Evolutionary conservation across 2,329 filamentous ascomycete genomes (phyloP).

Genomic region (Penicillium sp.): DNA sequence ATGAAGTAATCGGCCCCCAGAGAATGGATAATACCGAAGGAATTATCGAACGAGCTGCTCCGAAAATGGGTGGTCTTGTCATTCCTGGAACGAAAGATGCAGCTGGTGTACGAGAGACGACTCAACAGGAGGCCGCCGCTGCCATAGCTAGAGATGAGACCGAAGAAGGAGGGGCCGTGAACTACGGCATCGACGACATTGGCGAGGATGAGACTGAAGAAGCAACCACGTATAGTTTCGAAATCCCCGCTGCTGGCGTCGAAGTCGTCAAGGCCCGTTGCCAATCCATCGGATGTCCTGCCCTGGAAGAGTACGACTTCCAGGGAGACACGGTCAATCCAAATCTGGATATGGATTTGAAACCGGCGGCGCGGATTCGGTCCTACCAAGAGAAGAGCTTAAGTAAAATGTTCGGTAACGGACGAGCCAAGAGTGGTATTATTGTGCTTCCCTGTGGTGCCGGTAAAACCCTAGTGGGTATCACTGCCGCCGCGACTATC

Average conservation of each 20-base stretch:
- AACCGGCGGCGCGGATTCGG: conserved; percentile 42
- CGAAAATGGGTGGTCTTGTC: conserved; percentile 80
- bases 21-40: conserved; percentile 70
- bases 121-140: conserved; percentile 35
- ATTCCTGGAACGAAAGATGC: conserved; percentile 95
- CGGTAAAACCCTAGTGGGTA: conserved; percentile 96
- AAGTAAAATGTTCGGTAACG: conserved; percentile 99
- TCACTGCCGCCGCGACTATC: conserved; percentile 95
- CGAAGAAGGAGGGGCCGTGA: conserved; percentile 62
- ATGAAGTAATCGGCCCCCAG: conserved; percentile 75
- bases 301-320: conserved; percentile 97
- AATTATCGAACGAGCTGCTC: conserved; percentile 76
- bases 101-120: conserved; percentile 76
- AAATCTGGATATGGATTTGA: conserved; percentile 91
- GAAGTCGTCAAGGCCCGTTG: conserved; percentile 88
- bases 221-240: conserved; percentile 87
- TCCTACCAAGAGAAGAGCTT: conserved; percentile 92
- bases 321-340: conserved; percentile 85
- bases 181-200: conserved; percentile 66
- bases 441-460: conserved; percentile 96
- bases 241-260: conserved; percentile 78
- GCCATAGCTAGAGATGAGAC: conserved; percentile 42
- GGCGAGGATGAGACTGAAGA: conserved; percentile 75
- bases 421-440: conserved; percentile 92
- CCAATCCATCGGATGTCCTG: conserved; percentile 78